phyloP scores from a whole-genome alignment of 805 yeast genomes.

The Starmerella davenportii region DNA sequence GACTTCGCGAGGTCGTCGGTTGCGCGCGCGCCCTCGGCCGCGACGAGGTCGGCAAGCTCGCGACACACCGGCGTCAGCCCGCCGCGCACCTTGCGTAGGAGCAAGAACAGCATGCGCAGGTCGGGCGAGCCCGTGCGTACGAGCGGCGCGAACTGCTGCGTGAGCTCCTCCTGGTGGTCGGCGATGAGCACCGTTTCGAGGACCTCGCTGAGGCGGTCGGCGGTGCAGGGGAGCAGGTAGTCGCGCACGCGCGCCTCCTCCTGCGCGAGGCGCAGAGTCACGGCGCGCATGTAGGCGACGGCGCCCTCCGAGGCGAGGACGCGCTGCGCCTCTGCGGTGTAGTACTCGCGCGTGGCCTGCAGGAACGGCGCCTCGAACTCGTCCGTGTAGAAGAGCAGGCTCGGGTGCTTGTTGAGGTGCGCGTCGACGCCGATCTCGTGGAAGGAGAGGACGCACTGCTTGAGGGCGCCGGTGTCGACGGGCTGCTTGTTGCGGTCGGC shows the following conservation, averaged over 20 bases:
- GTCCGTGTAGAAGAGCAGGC: constrained; percentile 61
- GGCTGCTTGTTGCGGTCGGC: constrained; percentile 63
- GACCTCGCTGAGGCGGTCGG: constrained; percentile 54
- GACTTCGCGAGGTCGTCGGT: constrained; percentile 37
- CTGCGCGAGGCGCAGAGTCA: constrained; percentile 63
- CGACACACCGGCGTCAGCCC: constrained; percentile 65
- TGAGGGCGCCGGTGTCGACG: constrained; percentile 46
- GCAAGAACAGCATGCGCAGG: constrained; percentile 55
- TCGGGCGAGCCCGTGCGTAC: constrained; percentile 61
- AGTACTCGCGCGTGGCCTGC: constrained; percentile 37
- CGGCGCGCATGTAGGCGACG: constrained; percentile 77
- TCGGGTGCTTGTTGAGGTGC: constrained; percentile 72
- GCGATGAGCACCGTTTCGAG: constrained; percentile 62
- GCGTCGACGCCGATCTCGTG: constrained; percentile 81
- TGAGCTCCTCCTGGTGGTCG: constrained; percentile 57
- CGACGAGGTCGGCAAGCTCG: constrained; percentile 55
- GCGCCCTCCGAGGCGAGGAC: constrained; percentile 61
- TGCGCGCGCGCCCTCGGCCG: constrained; percentile 41
- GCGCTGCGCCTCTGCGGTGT: constrained; percentile 45
- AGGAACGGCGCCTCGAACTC: constrained; percentile 65
- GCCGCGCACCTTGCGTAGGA: constrained; percentile 60
- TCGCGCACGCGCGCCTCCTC: constrained; percentile 64
- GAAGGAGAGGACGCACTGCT: constrained; percentile 66
- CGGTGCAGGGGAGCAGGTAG: constrained; percentile 73
- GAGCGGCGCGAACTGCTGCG: constrained; percentile 56